These are phyloP conservation scores for Botrytis fragariae DNA, from an alignment of 2,329 filamentous ascomycete species.

Conservation along the genomic window DNA sequence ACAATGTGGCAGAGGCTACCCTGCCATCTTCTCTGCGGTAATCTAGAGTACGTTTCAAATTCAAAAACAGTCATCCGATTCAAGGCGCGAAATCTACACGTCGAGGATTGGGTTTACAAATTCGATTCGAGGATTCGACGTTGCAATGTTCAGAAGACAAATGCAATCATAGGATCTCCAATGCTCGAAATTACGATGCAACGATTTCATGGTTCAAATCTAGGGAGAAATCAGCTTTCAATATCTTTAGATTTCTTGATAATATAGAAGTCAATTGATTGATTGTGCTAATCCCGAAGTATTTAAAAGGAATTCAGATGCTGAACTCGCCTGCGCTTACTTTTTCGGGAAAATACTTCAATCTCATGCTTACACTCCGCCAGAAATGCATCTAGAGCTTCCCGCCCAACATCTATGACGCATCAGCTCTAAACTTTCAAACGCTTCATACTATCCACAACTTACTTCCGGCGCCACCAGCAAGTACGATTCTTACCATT, in stretches of 20 bases:
- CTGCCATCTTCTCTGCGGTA: neutral
- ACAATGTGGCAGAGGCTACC: neutral
- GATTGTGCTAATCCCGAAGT: neutral
- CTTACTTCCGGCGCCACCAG: slow-evolving; percentile 47
- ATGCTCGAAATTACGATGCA: too few relatives aligned
- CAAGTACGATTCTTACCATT: slow-evolving; percentile 48
- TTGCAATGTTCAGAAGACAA: too few relatives aligned
- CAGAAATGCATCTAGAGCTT: slow-evolving; percentile 51
- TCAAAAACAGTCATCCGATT: neutral
- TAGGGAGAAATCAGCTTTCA: neutral
- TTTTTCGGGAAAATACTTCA: slow-evolving; percentile 48
- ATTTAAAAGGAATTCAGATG: neutral
- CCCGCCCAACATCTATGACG: slow-evolving; percentile 49
- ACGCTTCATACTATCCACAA: neutral
- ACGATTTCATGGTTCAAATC: neutral
- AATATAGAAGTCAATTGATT: neutral
- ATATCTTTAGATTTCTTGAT: neutral
- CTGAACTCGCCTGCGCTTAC: slow-evolving; percentile 32
- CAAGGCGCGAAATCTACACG: neutral
- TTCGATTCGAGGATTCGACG: too few relatives aligned
- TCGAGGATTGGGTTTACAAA: neutral
- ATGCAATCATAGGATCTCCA: too few relatives aligned
- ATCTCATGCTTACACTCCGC: slow-evolving; percentile 52
- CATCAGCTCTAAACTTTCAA: neutral
- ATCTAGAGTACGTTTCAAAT: too few relatives aligned